Base-by-base conservation (phyloP, 179 eudicot species). In the Silene coronaria region DNA sequence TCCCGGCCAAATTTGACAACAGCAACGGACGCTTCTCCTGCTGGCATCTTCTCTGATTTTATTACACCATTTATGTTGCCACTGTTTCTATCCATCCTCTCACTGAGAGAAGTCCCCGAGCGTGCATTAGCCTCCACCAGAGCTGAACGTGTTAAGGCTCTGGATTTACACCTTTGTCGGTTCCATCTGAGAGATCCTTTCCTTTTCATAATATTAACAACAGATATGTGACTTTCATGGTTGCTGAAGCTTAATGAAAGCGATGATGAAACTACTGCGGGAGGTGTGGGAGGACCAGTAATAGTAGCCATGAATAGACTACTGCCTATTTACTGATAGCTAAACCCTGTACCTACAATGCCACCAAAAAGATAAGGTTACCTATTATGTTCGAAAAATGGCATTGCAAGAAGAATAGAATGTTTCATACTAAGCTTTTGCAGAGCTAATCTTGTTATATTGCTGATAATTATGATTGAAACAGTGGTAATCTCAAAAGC, bases 1-100 rank as follows among this genome's bases (percentile, higher is more conserved):
- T 87, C 88, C 74, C 89, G 80, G 38, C 66, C 65, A 57, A 22
- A 57, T n/a, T 78, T 81, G 70, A 72, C 48, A 58, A 80, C 48
- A 80, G 42, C 24, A 53, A 71, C 57, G 42, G 79, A 12, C 1
- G 74, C 76, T 74, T 78, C 27, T 55, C 75, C 77, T 70, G 66
- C 67, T 51, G 53, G 64, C 67, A 10, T 34, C 74, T 53, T 65
- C 74, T 69, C 65, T 59, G 73, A 48, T 62, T 42, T 73, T 32
- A 74, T 36, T 22, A 57, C 38, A 12, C 80, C 79, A 67, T 30
- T 60, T n/a, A 36, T 71, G 58, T 62, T 72, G 77, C 77, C 27
- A 11, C 74, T 70, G 62, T 69, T 70, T 58, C 48, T 68, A 57
- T 19, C 73, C 53, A 12, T 61, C 26, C 42, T 67, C 14, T 30